phyloP scores from a whole-genome alignment of 1,139 yeast genomes.

The Taphrina sp. region DNA sequence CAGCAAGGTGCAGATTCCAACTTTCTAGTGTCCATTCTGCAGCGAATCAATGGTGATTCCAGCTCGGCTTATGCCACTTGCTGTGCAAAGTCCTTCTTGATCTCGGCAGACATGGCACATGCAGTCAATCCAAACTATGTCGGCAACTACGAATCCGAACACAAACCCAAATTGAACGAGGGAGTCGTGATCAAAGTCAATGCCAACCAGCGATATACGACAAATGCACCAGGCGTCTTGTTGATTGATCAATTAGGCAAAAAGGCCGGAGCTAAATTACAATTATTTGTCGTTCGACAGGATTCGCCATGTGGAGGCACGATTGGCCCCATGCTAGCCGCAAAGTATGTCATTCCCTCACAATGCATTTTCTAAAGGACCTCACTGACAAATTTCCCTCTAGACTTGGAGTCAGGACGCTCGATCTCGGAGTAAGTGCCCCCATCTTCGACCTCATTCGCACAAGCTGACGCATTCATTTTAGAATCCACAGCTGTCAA shows the following conservation, averaged over 20 bases:
- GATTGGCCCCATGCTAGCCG: constrained; percentile 89
- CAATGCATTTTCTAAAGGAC: too few relatives aligned
- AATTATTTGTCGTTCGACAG: constrained; percentile 84
- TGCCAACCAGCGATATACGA: constrained; percentile 93
- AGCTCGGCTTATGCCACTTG: constrained; percentile 53
- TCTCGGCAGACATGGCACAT: constrained; percentile 96
- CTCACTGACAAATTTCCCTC: too few relatives aligned
- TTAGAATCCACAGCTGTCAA: constrained; percentile 86
- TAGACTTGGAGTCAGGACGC: constrained; percentile 80
- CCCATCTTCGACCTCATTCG: too few relatives aligned
- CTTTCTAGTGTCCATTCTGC: constrained; percentile 64
- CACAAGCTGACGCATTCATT: too few relatives aligned
- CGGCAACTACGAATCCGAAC: constrained; percentile 68
- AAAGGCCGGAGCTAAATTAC: constrained; percentile 52
- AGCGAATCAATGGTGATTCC: constrained; percentile 37
- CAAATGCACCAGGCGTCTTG: constrained; percentile 87
- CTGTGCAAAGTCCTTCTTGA: constrained; percentile 76
- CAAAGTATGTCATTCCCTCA: too few relatives aligned
- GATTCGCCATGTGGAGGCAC: constrained; percentile 96
- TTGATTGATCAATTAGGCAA: constrained; percentile 72
- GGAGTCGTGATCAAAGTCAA: constrained; percentile 94
- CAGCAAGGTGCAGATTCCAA: constrained; percentile 98
- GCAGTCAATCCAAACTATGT: constrained; percentile 93
- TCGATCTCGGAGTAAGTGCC: constrained; percentile 64
- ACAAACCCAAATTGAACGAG: constrained; percentile 74